phyloP scores from a whole-genome alignment of 352 stramenopile species.

The Thraustotheca clavata region DNA sequence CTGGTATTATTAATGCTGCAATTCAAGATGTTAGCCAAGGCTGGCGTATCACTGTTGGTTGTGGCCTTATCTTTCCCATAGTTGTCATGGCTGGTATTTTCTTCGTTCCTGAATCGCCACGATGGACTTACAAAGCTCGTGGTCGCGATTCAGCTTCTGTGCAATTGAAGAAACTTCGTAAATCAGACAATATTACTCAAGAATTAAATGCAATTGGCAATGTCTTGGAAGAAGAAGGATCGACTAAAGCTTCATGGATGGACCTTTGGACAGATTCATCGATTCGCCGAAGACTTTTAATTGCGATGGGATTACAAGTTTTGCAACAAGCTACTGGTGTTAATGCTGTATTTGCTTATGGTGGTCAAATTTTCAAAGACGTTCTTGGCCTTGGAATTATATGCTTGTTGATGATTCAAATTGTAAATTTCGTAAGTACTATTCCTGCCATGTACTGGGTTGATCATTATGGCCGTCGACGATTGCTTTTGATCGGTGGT shows the following conservation, averaged over 20 bases:
- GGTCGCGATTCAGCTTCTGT: conserved; percentile 25
- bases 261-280: conserved; percentile 28
- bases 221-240: conserved; percentile 25
- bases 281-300: conserved; percentile 27
- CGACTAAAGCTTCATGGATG: conserved; percentile 13
- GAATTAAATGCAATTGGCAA: conserved; percentile 35
- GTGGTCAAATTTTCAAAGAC: conserved; percentile 37
- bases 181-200: conserved; percentile 24
- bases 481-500: conserved; percentile 27
- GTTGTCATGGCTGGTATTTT: conserved; percentile 42
- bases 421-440: conserved; percentile 28
- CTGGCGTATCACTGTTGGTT: conserved; percentile 30
- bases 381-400: conserved; percentile 28
- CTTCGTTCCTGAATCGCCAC: conserved; percentile 32
- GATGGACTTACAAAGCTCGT: conserved; percentile 27
- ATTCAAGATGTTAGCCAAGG: conserved; percentile 28
- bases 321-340: conserved; percentile 30
- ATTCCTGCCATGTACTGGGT: conserved; percentile 32
- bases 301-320: conserved; percentile 29
- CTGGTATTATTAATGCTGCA: conserved; percentile 34
- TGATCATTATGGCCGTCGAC: conserved; percentile 27
- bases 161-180: conserved; percentile 27
- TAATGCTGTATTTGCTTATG: conserved; percentile 29
- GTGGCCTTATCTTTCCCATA: conserved; percentile 27
- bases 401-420: conserved; percentile 26